Base-by-base conservation (phyloP, 2,329 filamentous ascomycete species). In the Hypoxylon sp. region DNA sequence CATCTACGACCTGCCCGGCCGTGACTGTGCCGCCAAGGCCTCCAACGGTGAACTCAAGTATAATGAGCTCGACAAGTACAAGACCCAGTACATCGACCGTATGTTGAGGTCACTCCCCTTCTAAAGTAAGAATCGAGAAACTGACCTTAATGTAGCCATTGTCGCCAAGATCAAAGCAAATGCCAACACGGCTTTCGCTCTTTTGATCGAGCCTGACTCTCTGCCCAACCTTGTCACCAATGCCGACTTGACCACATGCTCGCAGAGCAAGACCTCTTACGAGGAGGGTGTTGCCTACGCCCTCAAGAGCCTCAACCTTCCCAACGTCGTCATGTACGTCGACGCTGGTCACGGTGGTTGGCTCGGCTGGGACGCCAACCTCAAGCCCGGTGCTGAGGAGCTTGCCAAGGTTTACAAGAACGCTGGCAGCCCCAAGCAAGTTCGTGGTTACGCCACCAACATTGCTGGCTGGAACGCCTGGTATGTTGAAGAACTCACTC, bases 141-240 rank as follows among this genome's bases (percentile, higher is more conserved):
- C 54, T 65, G 47, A 65, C 23, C 14, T n/a, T 21, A 47, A 11
- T 19, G 29, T 45, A 77, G 75, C 77, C 71, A 73, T 86, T 73
- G 82, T 81, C 65, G 71, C 74, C 6, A 79, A 82, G 67, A 72
- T 85, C 56, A 74, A 82, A 69, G 72, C 78, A 54, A 83, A 82
- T 77, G 80, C 80, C 43, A 82, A 86, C 71, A 77, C 80, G 39
- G 80, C 80, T 64, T 80, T 79, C 63, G 76, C 82, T 51, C 80
- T 86, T 25, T 77, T 84, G 57, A 81, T 86, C 61, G 82, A 88
- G 78, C 85, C 86, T 37, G 86, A 88, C 76, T 86, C 84, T 34
- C 80, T 88, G 23, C 84, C 85, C 63, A 88, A 88, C 80, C 78
- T 88, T 74, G 82, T 88, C 55, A 88, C 86, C 73, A 88, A 88